Conservation (phyloP, 768 basidiomycete genomes). For the Termitomyces eurrhizus region DNA sequence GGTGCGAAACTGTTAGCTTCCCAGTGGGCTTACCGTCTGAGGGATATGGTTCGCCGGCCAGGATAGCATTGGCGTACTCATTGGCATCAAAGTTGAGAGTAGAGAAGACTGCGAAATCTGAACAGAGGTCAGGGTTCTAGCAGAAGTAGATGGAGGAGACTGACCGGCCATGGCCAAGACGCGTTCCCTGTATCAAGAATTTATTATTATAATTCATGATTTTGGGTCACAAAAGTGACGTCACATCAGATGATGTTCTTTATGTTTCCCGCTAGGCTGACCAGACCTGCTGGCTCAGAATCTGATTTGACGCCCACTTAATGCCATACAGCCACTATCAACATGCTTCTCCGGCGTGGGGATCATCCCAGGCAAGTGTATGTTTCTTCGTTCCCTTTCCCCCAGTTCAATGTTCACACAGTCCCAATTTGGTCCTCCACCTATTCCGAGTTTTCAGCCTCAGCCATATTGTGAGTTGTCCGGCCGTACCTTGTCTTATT, state of each 20-base stretch:
- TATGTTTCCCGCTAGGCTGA: background rate
- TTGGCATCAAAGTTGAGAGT: slow-evolving; percentile 76
- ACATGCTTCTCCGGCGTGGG: slow-evolving; percentile 44
- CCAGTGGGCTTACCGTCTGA: slow-evolving; percentile 29
- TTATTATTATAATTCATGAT: background rate
- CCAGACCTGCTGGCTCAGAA: slow-evolving; percentile 4
- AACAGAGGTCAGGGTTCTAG: slow-evolving; percentile 2
- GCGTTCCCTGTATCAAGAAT: background rate
- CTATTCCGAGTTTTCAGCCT: slow-evolving; percentile 38
- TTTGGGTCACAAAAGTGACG: slow-evolving; percentile 7
- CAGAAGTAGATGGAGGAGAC: slow-evolving; percentile 1
- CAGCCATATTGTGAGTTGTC: slow-evolving; percentile 48
- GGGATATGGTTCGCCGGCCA: slow-evolving; percentile 79
- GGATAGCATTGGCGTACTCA: slow-evolving; percentile 86
- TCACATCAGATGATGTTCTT: slow-evolving; percentile 6
- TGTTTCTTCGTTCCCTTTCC: background rate
- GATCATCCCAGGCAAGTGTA: slow-evolving; percentile 35
- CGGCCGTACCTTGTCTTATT: slow-evolving; percentile 8
- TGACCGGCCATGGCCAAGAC: slow-evolving; percentile 13
- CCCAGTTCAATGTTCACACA: slow-evolving; percentile 14
- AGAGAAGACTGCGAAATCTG: slow-evolving; percentile 78
- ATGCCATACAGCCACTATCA: slow-evolving; percentile 47
- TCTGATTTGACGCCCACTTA: slow-evolving; percentile 10
- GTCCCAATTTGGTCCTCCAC: slow-evolving; percentile 41
- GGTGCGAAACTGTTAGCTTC: slow-evolving; percentile 28